These are phyloP conservation scores for Phytophthora hybrid DNA, from an alignment of 352 stramenopile genomes.

Conservation along the genomic window DNA sequence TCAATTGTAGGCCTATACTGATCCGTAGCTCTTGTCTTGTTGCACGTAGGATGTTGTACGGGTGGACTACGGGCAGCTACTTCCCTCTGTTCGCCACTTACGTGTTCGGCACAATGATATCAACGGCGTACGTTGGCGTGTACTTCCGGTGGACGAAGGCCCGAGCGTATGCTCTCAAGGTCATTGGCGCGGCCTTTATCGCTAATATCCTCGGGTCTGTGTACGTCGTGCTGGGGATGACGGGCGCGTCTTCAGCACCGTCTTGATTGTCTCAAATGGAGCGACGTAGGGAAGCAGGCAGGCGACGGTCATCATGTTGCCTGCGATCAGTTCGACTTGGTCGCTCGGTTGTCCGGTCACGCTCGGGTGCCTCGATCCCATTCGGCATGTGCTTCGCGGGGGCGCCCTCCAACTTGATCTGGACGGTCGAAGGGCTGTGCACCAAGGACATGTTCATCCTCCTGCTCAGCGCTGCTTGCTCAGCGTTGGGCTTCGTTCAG, in stretches of 20 bases:
- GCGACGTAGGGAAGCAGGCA: constrained; percentile 43
- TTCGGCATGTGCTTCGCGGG: constrained; percentile 41
- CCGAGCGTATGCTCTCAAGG: constrained; percentile 24
- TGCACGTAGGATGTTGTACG: constrained; percentile 39
- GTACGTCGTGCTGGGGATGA: constrained; percentile 37
- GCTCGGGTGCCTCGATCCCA: constrained; percentile 37
- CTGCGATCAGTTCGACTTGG: constrained; percentile 29
- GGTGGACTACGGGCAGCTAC: constrained; percentile 31
- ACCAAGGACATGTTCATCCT: constrained; percentile 34
- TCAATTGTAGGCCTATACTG: not conserved
- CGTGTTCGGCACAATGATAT: constrained; percentile 32
- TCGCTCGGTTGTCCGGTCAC: constrained; percentile 30
- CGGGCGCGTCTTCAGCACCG: constrained; percentile 38
- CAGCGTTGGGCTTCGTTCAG: constrained; percentile 27
- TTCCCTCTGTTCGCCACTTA: constrained; percentile 50
- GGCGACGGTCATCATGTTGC: constrained; percentile 46
- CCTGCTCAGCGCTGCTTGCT: constrained; percentile 28
- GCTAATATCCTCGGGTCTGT: constrained; percentile 20
- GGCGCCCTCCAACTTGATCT: constrained; percentile 41
- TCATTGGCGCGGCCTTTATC: constrained; percentile 17
- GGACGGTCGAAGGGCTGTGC: constrained; percentile 40
- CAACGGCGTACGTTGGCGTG: constrained; percentile 31
- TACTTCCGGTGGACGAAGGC: constrained; percentile 32
- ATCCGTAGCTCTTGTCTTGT: not conserved
- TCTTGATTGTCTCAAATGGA: constrained; percentile 41